These are phyloP conservation scores for Scheffersomyces lignicola DNA, from an alignment of 1,139 yeast species.

Conservation along the genomic window DNA sequence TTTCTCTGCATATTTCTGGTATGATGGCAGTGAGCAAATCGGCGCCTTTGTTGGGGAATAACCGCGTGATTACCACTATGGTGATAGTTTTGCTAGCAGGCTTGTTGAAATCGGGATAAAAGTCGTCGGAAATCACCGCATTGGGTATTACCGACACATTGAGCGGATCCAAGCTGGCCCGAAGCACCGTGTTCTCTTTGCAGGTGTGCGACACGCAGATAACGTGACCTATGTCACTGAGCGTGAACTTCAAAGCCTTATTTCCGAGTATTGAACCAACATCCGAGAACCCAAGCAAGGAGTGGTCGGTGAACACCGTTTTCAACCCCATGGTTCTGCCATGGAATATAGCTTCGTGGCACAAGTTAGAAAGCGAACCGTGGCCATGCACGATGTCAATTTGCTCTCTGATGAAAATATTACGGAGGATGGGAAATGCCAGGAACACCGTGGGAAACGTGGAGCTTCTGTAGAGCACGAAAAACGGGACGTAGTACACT, in stretches of 20 bases:
- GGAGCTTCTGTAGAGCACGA: slow-evolving; percentile 76
- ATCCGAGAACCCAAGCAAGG: slow-evolving; percentile 91
- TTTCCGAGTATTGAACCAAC: slow-evolving; percentile 83
- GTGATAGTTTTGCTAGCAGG: slow-evolving; percentile 46
- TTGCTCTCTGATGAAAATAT: slow-evolving; percentile 79
- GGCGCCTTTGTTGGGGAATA: slow-evolving; percentile 96
- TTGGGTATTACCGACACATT: slow-evolving; percentile 91
- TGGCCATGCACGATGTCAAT: slow-evolving; percentile 95
- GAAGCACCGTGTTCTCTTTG: slow-evolving; percentile 88
- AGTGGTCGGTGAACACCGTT: slow-evolving; percentile 94
- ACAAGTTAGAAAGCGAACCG: slow-evolving; percentile 81
- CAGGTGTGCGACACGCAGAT: slow-evolving; percentile 97
- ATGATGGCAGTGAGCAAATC: slow-evolving; percentile 83
- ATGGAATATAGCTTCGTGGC: slow-evolving; percentile 89
- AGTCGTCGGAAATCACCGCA: slow-evolving; percentile 86
- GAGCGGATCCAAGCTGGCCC: slow-evolving; percentile 80
- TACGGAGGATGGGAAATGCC: slow-evolving; percentile 80
- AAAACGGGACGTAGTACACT: slow-evolving; percentile 86
- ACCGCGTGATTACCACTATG: slow-evolving; percentile 85
- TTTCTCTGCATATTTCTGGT: slow-evolving; percentile 72
- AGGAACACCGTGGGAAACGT: slow-evolving; percentile 89
- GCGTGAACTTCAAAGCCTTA: slow-evolving; percentile 77
- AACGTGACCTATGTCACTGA: slow-evolving; percentile 86
- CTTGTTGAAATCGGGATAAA: slow-evolving; percentile 52
- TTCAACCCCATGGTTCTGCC: slow-evolving; percentile 90